Evolutionary conservation across 2,329 filamentous ascomycete genomes (phyloP).

Genomic region (Fusarium albidum): DNA sequence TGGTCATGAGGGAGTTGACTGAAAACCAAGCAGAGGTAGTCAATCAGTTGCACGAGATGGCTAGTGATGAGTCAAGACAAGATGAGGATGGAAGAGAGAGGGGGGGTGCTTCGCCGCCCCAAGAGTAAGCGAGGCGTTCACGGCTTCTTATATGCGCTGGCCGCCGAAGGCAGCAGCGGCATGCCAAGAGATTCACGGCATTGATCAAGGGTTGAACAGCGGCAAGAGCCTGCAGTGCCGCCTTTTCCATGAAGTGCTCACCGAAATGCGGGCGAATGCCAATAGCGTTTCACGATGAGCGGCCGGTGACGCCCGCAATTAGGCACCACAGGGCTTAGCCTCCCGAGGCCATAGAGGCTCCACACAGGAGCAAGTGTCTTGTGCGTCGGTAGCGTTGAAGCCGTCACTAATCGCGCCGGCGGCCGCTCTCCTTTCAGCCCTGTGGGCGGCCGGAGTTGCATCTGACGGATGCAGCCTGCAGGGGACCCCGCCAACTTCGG

Average conservation of each 20-base stretch:
- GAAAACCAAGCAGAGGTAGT: background rate
- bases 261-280: no score
- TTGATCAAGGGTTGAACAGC: no score
- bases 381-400: background rate
- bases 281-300: no score
- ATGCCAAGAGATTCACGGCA: background rate
- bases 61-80: no score
- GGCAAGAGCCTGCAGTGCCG: no score
- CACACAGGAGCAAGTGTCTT: no score
- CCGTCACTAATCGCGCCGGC: conserved; percentile 11
- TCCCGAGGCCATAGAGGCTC: no score
- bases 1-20: conserved; percentile 3
- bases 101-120: background rate
- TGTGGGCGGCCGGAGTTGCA: background rate
- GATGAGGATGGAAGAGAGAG: background rate
- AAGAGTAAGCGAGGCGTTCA: background rate
- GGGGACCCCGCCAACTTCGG: no score
- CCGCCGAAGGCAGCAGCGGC: conserved; percentile 28
- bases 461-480: no score
- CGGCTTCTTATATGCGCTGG: conserved; percentile 24
- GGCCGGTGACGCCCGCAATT: background rate
- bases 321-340: conserved; percentile 6
- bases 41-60: background rate
- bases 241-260: no score
- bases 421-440: conserved; percentile 4